phyloP scores from a whole-genome alignment of 1,284 basidiomycete genomes.

The Coriolopsis trogii region DNA sequence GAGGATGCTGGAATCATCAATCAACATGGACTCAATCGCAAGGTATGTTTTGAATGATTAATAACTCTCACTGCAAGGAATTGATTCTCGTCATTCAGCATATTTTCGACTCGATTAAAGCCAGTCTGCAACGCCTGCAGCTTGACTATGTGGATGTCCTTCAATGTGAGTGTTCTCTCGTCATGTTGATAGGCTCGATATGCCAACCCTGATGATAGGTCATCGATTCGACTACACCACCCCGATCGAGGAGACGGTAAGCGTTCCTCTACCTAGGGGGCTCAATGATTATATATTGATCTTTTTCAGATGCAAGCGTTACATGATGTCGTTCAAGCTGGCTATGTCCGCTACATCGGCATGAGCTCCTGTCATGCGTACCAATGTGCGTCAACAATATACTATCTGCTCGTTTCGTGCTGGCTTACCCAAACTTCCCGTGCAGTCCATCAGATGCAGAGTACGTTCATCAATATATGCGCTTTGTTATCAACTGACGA shows the following conservation, averaged over 20 bases:
- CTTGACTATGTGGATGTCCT: conserved; percentile 74
- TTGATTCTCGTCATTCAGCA: conserved; percentile 39
- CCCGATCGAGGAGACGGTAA: conserved; percentile 35
- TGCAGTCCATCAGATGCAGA: conserved; percentile 46
- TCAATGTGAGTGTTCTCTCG: conserved; percentile 44
- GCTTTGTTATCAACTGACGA: not conserved
- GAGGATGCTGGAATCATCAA: conserved; percentile 35
- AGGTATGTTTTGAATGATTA: conserved; percentile 18
- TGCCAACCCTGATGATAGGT: conserved; percentile 34
- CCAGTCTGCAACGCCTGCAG: conserved; percentile 64
- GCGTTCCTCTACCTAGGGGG: not conserved
- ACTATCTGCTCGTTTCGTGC: too few relatives aligned
- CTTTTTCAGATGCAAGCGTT: conserved; percentile 60
- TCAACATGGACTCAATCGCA: conserved; percentile 37
- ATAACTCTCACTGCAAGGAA: not conserved
- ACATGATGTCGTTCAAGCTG: conserved; percentile 66
- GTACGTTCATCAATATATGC: conserved; percentile 20
- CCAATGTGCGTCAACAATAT: conserved; percentile 26
- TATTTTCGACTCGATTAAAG: conserved; percentile 75
- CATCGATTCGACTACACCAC: conserved; percentile 34
- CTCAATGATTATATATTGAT: too few relatives aligned
- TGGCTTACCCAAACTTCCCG: too few relatives aligned
- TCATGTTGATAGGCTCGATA: not conserved
- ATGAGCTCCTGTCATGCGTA: conserved; percentile 49
- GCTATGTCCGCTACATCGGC: conserved; percentile 69